Conservation (phyloP, 1,284 basidiomycete genomes). For the Chalciporus sp. region DNA sequence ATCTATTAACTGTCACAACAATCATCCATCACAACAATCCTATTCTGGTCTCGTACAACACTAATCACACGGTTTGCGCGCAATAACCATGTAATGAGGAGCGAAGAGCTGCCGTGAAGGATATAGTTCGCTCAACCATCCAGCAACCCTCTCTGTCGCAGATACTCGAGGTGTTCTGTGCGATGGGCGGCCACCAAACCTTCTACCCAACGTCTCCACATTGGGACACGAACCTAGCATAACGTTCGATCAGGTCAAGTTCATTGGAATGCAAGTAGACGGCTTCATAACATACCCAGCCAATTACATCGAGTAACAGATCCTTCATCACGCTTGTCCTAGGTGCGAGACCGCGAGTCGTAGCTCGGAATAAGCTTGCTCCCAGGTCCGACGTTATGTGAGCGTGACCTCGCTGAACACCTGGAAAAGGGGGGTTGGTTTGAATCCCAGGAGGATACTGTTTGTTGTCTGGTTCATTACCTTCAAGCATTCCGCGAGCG, state of each 20-base stretch:
- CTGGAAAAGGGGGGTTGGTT: too few species aligned
- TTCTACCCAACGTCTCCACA: slow-evolving; percentile 36
- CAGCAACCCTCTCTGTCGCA: slow-evolving; percentile 33
- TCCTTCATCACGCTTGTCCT: slow-evolving; percentile 27
- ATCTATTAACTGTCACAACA: too few species aligned
- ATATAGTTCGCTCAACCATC: not conserved
- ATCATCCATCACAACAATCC: too few species aligned
- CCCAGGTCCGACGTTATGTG: slow-evolving; percentile 80
- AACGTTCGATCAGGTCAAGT: not conserved
- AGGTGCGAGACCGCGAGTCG: slow-evolving; percentile 70
- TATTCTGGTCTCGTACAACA: too few species aligned
- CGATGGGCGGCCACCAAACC: slow-evolving; percentile 28
- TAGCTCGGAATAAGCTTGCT: slow-evolving; percentile 68
- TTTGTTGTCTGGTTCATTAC: slow-evolving; percentile 31
- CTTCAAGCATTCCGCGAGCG: slow-evolving; percentile 67
- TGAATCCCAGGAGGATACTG: too few species aligned
- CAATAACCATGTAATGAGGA: too few species aligned
- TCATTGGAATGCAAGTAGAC: slow-evolving; percentile 10
- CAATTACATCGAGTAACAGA: slow-evolving; percentile 21
- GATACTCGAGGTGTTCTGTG: slow-evolving; percentile 30
- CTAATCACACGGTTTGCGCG: too few species aligned
- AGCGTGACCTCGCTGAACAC: slow-evolving; percentile 64
- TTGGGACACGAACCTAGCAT: slow-evolving; percentile 30
- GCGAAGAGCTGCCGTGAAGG: too few species aligned
- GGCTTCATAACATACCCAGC: slow-evolving; percentile 8